Base-by-base conservation (phyloP, 768 basidiomycete species). In the Lentinus tigrinus region DNA sequence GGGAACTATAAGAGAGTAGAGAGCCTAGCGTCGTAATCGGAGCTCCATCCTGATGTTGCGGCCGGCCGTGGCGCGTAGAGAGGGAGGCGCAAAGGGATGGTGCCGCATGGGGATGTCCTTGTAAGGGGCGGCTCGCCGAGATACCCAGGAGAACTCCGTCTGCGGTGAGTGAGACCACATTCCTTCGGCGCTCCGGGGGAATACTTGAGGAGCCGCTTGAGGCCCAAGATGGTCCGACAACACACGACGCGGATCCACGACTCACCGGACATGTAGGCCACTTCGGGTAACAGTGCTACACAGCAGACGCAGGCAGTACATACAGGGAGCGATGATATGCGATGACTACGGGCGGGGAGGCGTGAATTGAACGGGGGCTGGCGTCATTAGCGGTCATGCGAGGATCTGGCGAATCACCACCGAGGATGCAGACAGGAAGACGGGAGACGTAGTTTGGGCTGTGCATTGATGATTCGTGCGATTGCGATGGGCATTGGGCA, bases 231-330 rank as follows among this genome's bases (percentile, higher is more conserved):
- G 48, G 40, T 51, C 56, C 42, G 56, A 27, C 24, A 13, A 24
- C 48, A 43, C 31, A 26, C 28, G 16, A 23, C 37, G 24, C 43
- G 24, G 21, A 23, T n/a, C n/a, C n/a, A n/a, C n/a, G n/a, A n/a
- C n/a, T 23, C 43, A 19, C 16, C 16, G 46, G 38, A n/a, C 47
- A 53, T 53, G 54, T 26, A 40, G 21, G 58, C 54, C n/a, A n/a
- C 52, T 48, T 40, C 40, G 60, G 28, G 55, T 47, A 51, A 56
- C 34, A 61, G 38, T 28, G 36, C 42, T 61, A 57, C 60, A 61
- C 24, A 56, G 59, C 58, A 50, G 27, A 42, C 31, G 40, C 53
- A 28, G 55, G 48, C 48, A 26, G 36, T 60, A 60, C 58, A 47
- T 60, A 60, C 50, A 48, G 31, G 50, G 49, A 36, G 34, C 24